Conservation (phyloP, 176 grass and related monocot genomes). For the Typha latifolia region DNA sequence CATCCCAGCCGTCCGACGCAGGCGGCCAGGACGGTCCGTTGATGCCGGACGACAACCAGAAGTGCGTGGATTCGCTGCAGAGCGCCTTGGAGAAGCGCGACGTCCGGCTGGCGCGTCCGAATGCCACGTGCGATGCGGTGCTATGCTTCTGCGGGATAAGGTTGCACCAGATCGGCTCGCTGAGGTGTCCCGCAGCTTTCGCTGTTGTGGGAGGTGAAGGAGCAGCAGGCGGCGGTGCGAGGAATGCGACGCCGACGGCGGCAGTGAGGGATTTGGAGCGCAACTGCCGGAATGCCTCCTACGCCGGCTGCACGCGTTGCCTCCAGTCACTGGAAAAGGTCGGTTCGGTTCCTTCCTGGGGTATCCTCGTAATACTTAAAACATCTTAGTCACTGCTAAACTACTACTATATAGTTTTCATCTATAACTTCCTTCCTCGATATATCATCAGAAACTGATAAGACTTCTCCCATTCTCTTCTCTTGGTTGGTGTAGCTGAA, state of each 20-base stretch:
- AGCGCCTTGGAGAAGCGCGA: constrained; percentile 57
- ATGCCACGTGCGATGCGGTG: constrained; percentile 75
- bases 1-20: constrained; percentile 16
- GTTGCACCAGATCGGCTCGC: constrained; percentile 95
- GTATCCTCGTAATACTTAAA: no score
- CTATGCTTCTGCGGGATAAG: constrained; percentile 98
- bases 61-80: constrained; percentile 79
- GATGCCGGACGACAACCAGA: constrained; percentile 95
- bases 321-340: constrained; percentile 90
- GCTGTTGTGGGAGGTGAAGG: constrained; percentile 6
- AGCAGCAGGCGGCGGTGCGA: constrained; percentile 1
- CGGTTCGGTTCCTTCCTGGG: not conserved
- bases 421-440: no score
- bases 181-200: constrained; percentile 90
- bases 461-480: not conserved
- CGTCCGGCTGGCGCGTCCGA: constrained; percentile 56
- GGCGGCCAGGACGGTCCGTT: constrained; percentile 59
- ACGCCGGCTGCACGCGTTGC: constrained; percentile 75
- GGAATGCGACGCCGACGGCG: constrained; percentile 79
- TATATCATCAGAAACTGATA: no score
- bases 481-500: constrained; percentile 39
- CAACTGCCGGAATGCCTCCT: constrained; percentile 92
- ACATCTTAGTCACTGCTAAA: no score
- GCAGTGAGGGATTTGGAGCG: constrained; percentile 68
- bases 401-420: no score